Conservation (phyloP, 805 yeast genomes). For the Scheffersomyces coipomensis region DNA sequence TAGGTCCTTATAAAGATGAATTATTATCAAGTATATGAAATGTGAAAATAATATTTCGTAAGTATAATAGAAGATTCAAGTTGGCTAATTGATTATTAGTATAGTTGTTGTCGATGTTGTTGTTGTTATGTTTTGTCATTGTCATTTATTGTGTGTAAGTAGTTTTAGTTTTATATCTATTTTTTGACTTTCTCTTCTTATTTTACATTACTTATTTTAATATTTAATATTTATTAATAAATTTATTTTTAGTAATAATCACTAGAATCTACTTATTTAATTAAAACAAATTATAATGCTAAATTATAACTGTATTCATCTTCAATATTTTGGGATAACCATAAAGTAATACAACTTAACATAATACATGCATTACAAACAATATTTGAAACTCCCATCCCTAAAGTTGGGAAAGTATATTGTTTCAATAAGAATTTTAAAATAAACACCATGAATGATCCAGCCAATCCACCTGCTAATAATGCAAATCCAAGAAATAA, state of each 20-base stretch:
- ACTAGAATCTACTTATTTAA: no score
- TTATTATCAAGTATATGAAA: slow-evolving; percentile 14
- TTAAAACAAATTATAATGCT: slow-evolving; percentile 67
- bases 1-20: slow-evolving; percentile 38
- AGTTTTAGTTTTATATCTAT: no score
- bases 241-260: no score
- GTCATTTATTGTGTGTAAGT: no score
- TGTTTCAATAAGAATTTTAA: slow-evolving; percentile 80
- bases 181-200: no score
- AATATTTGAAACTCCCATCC: slow-evolving; percentile 92
- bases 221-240: no score
- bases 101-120: no score
- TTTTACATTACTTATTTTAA: no score
- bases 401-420: slow-evolving; percentile 81
- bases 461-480: slow-evolving; percentile 92
- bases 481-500: slow-evolving; percentile 90
- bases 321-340: slow-evolving; percentile 95
- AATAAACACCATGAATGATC: slow-evolving; percentile 83
- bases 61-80: no score
- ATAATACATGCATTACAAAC: slow-evolving; percentile 74
- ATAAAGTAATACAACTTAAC: slow-evolving; percentile 83
- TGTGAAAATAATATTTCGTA: no score
- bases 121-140: no score
- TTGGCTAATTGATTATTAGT: no score
- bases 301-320: slow-evolving; percentile 94